Evolutionary conservation across 331 rosid species (phyloP).

Genomic region (Quercus lobata): DNA sequence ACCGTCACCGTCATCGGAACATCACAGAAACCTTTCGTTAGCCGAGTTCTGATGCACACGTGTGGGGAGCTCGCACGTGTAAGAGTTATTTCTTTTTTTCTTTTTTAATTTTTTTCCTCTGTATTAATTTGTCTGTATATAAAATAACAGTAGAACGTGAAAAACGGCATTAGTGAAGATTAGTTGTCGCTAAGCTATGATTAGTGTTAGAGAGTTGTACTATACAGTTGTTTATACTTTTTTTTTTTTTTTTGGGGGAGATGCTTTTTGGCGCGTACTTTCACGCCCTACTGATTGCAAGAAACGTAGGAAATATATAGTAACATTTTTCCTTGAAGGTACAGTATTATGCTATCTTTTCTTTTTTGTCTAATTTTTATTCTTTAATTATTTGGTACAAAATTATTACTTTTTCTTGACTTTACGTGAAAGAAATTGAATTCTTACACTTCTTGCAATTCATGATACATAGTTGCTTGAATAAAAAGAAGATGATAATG

Average conservation of each 20-base stretch:
- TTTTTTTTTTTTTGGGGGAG: background rate
- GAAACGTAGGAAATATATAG: background rate
- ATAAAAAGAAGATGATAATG: background rate
- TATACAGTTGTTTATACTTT: conserved; percentile 20
- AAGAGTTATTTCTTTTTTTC: conserved; percentile 20
- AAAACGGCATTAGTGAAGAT: conserved; percentile 14
- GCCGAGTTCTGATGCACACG: conserved; percentile 58
- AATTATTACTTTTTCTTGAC: too few species aligned
- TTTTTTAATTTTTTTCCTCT: background rate
- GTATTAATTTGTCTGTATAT: conserved; percentile 12
- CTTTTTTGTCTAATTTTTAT: background rate
- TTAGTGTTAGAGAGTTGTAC: conserved; percentile 24
- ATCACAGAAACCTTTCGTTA: conserved; percentile 29
- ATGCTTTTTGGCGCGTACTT: conserved; percentile 2
- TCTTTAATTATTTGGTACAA: too few species aligned
- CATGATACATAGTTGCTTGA: background rate
- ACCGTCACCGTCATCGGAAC: conserved; percentile 32
- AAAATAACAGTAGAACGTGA: conserved; percentile 34
- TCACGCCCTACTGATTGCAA: conserved; percentile 14
- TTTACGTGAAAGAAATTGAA: background rate
- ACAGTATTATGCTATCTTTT: background rate
- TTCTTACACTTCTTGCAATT: background rate
- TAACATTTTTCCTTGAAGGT: background rate
- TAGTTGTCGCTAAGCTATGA: conserved; percentile 7
- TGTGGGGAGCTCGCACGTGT: conserved; percentile 36